Base-by-base conservation (phyloP, 176 grass and related monocot genomes). In the Bromus sterilis region DNA sequence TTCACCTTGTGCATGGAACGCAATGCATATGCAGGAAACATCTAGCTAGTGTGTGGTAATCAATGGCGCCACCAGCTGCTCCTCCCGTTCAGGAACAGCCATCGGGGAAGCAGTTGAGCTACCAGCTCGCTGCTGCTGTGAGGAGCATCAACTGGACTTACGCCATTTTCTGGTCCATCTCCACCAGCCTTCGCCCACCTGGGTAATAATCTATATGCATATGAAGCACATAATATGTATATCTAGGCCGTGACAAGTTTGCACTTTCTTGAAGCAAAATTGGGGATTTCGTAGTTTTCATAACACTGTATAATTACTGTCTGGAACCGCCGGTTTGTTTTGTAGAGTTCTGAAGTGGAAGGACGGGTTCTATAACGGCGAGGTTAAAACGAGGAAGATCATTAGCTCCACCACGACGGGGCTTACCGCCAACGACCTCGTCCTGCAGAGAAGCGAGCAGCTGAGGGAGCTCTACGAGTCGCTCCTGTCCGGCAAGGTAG, bases 291-390 rank as follows among this genome's bases (percentile, higher is more conserved):
- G 6, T 51, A 51, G 16, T 2, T 51, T 20, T 51, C 46, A 20
- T 51, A n/a, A n/a, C n/a, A n/a, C n/a, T n/a, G n/a, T n/a, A n/a
- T n/a, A n/a, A n/a, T n/a, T n/a, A n/a, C n/a, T n/a, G 6, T 51
- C 46, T 16, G 2, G 18, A 5, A 5, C 16, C 7, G 20, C 8
- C 16, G 31, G 4, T 33, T 55, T 25, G 65, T 25, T 53, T 43
- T 78, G 56, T n/a, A 94, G 95, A 14, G 29, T 86, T n/a, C 35
- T 98, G 58, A 78, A 74, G 1, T 98, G 95, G 92, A 82, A 65
- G 16, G 73, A 91, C 56, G 95, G 95, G 14, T 95, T 89, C 84
- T 98, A 98, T 66, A 98, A 98, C 66, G 95, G 92, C 21, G 95
- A 93, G 64, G 79, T 98, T 14, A 98, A 95, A 83, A 98, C 95